Base-by-base conservation (phyloP, 2,329 filamentous ascomycete species). In the Curvularia verruculosa region DNA sequence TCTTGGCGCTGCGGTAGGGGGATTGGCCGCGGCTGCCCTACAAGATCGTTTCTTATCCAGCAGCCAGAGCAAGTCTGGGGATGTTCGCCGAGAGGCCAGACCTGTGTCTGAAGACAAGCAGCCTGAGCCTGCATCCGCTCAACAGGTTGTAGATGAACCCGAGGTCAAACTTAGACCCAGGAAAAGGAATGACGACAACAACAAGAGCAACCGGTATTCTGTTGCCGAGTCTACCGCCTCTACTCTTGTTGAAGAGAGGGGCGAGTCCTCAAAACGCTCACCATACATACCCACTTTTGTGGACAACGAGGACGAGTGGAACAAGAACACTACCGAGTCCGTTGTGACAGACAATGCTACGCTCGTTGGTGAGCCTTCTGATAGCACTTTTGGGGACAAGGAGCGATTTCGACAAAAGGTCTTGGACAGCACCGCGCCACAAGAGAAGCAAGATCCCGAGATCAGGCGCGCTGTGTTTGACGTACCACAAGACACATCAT, bases 231-330 rank as follows among this genome's bases (percentile, higher is more conserved):
- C 58, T 6, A 52, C 39, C 4, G 24, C 50, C 12, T 44, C 56
- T 18, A 39, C 44, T 8, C 48, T 54, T 3, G n/a, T 40, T 2
- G 49, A 64, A 49, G 51, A 63, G 12, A 21, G 40, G 0, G 37
- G 50, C 1, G 51, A 64, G 10, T 39, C 56, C 18, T 53, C 59
- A 19, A 43, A 36, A 37, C 39, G 29, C 26, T 58, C 43, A 13
- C 63, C 63, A 15, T 64, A 64, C 49, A 48, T 68, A 9, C 71
- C 69, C 0, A 69, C 64, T 1, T 74, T 73, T 34, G 58, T 69
- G 12, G 68, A 72, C 5, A 68, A 74, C 24, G 72, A 75, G 54
- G 65, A 71, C 10, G 68, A 71, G 3, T 75, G 72, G 72, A 57
- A 46, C 3, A 67, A 68, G 48, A 65, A 68, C 31, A 65, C 59